A percentile compares a stretch with the other conserved stretches of the same genome.
phyloP scores from a whole-genome alignment of 2,329 filamentous ascomycete genomes.

The Aspergillus quadricinctus region DNA sequence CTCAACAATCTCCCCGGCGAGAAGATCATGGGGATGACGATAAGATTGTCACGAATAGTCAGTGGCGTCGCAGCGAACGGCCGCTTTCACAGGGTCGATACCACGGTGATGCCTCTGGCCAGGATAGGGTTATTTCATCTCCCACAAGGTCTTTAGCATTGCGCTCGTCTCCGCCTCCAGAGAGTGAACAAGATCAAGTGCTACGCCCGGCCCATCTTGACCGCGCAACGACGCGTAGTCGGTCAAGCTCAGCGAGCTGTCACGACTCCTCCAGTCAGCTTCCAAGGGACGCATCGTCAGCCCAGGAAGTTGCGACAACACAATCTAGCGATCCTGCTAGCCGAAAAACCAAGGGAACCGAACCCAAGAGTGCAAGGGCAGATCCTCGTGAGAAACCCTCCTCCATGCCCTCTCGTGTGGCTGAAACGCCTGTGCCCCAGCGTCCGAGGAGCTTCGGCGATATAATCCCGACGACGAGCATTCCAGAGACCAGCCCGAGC shows the following conservation, averaged over 20 bases:
- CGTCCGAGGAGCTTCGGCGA: conserved; percentile 19
- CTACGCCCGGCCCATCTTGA: conserved; percentile 3
- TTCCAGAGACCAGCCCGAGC: conserved; percentile 37
- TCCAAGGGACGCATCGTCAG: conserved; percentile 2
- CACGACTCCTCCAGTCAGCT: conserved; percentile 4
- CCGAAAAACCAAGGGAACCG: conserved; percentile 3
- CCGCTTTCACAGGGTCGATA: conserved; percentile 1
- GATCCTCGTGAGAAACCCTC: conserved; percentile 27
- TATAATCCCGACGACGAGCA: conserved; percentile 29
- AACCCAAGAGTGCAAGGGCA: conserved; percentile 6
- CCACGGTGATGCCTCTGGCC: conserved; percentile 4
- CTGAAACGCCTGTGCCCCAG: conserved; percentile 36
- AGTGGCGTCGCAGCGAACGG: conserved; percentile 1
- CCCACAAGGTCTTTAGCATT: background rate
- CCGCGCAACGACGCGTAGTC: conserved; percentile 3
- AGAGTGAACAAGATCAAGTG: conserved; percentile 11
- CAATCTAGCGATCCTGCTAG: conserved; percentile 14
- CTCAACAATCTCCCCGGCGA: conserved; percentile 29
- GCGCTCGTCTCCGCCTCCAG: conserved; percentile 19
- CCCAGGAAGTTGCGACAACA: conserved; percentile 5
- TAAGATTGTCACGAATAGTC: background rate
- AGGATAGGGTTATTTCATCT: background rate
- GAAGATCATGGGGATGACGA: conserved; percentile 6
- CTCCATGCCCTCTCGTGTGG: conserved; percentile 37
- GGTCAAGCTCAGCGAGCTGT: conserved; percentile 8